Evolutionary conservation across 1,284 basidiomycete genomes (phyloP).

Genomic region (Cryptococcus neoformans): DNA sequence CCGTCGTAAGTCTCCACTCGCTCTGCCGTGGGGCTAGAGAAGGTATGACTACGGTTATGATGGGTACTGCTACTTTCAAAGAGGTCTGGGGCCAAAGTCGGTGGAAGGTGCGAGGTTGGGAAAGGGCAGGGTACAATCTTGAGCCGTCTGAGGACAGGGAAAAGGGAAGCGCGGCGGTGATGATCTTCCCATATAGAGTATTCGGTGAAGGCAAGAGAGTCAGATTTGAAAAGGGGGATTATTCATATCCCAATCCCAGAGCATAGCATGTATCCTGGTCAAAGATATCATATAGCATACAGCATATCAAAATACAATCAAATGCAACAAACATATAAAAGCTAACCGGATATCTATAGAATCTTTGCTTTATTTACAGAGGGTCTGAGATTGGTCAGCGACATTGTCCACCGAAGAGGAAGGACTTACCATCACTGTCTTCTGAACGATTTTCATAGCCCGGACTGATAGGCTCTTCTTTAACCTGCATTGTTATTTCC

Average conservation of each 20-base stretch:
- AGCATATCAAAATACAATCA: neutral
- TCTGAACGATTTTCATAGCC: neutral
- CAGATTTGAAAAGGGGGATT: slow-evolving; percentile 40
- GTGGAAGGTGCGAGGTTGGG: slow-evolving; percentile 35
- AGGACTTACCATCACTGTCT: slow-evolving; percentile 16
- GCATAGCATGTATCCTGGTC: neutral
- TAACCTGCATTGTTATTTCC: slow-evolving; percentile 6
- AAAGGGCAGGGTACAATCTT: slow-evolving; percentile 30
- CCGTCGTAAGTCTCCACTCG: slow-evolving; percentile 56
- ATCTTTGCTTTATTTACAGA: neutral
- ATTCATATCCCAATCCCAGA: slow-evolving; percentile 29
- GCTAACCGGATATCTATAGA: neutral
- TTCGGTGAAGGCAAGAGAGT: slow-evolving; percentile 43
- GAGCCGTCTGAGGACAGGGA: slow-evolving; percentile 1
- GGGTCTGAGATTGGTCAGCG: neutral
- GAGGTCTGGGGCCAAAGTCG: slow-evolving; percentile 56
- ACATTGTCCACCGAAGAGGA: neutral
- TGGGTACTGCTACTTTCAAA: slow-evolving; percentile 70
- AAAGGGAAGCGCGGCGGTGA: slow-evolving; percentile 26
- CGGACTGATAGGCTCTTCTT: slow-evolving; percentile 17
- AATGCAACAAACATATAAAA: neutral
- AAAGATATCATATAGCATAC: neutral
- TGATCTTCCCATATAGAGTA: slow-evolving; percentile 43
- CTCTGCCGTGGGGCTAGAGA: slow-evolving; percentile 60
- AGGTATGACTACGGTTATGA: slow-evolving; percentile 76